Base-by-base conservation (phyloP, 2,329 filamentous ascomycete species). In the Mollisia scopiformis region DNA sequence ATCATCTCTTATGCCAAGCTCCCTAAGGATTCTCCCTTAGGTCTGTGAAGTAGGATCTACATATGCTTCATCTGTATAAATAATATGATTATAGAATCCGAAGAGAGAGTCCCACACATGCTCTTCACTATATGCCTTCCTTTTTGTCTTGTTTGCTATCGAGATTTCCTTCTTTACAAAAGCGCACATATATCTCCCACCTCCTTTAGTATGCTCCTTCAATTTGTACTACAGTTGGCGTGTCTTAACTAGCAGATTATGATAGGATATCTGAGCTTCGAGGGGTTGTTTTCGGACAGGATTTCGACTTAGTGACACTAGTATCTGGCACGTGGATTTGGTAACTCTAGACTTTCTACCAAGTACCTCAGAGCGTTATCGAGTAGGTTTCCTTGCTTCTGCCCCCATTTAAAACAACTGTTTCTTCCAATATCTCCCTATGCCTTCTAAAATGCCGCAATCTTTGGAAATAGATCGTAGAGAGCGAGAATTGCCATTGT, bases 31-130 rank as follows among this genome's bases (percentile, higher is more conserved):
- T 16, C 31, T 30, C 10, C 33, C 37, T 47, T 53, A 16, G 41
- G 43, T 52, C 19, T 37, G 27, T 19, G 54, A 62, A 41, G 37
- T 56, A 52, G 50, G 62, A 56, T 64, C 57, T 46, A 66, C 53
- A 39, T 63, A 23, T 55, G 56, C 56, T 55, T 66, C 61, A 27
- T 63, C 52, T 49, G 50, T 61, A 62, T 41, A 63, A 10, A 63
- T 35, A 21, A 62, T 58, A 47, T 57, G 53, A 16, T 58, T 23
- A 35, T 16, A 66, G 35, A 59, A 63, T 30, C 52, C 43, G 19
- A 49, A 30, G n/a, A 59, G 28, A 11, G 39, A 10, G 11, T 62
- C 25, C 27, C 46, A 33, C 19, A 19, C 14, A 43, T 64, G 14
- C 19, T 57, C 39, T 6, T 39, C 6, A 19, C 49, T 33, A 33